Percentiles rank a stretch among this genome's conserved stretches.
phyloP scores from a whole-genome alignment of 2,329 filamentous ascomycete genomes.

The Intubia oerlemansii region DNA sequence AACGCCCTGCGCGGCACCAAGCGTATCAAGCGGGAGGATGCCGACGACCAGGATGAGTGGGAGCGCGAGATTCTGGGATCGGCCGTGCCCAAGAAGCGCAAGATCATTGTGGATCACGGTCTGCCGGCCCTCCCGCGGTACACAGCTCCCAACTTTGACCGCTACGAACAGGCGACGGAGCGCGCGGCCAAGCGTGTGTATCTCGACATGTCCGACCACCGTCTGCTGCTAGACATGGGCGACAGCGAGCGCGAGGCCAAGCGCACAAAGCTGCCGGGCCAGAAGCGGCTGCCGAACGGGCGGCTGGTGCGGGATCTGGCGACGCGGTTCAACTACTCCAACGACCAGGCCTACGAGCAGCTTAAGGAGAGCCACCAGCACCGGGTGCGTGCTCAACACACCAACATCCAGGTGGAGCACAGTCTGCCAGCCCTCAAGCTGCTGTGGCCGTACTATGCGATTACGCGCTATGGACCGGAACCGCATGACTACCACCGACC shows the following conservation, averaged over 20 bases:
- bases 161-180: constrained; percentile 54
- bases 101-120: constrained; percentile 27
- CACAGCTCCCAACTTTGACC: constrained; percentile 52
- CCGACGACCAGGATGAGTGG: constrained; percentile 37
- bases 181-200: constrained; percentile 58
- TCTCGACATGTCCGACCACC: constrained; percentile 73
- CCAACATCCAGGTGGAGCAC: constrained; percentile 84
- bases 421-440: constrained; percentile 78
- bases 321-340: constrained; percentile 83
- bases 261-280: constrained; percentile 27
- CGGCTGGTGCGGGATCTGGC: constrained; percentile 52
- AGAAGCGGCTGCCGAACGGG: constrained; percentile 45
- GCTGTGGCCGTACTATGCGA: constrained; percentile 91
- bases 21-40: constrained; percentile 19
- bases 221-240: constrained; percentile 63
- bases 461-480: constrained; percentile 48
- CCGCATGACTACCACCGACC: constrained; percentile 71
- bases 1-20: constrained; percentile 11
- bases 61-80: constrained; percentile 31
- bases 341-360: constrained; percentile 86
- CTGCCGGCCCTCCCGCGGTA: constrained; percentile 36
- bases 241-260: constrained; percentile 42
- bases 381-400: constrained; percentile 82
- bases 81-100: constrained; percentile 33
- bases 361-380: constrained; percentile 93